These are phyloP conservation scores for Scedosporium dehoogii DNA, from an alignment of 2,329 filamentous ascomycete genomes.

Conservation along the genomic window DNA sequence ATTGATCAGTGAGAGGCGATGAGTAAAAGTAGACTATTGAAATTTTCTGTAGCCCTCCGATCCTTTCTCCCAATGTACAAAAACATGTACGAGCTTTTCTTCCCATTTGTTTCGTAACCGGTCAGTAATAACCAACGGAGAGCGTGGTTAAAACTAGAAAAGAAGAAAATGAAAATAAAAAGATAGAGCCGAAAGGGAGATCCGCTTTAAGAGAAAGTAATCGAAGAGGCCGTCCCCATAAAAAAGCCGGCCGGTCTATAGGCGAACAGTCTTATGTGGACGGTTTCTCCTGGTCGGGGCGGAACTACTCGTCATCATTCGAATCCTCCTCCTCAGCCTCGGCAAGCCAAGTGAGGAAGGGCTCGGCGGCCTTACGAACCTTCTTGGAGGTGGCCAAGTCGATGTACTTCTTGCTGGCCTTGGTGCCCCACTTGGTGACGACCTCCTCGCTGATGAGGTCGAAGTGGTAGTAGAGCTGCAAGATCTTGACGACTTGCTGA, in stretches of 20 bases:
- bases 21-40: background rate
- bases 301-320: conserved; percentile 27
- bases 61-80: background rate
- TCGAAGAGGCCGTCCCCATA: background rate
- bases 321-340: conserved; percentile 72
- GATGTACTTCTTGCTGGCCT: conserved; percentile 97
- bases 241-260: background rate
- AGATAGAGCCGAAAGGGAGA: background rate
- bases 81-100: background rate
- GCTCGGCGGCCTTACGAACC: conserved; percentile 87
- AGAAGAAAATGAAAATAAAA: background rate
- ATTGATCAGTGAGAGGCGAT: background rate
- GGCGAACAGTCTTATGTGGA: background rate
- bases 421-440: conserved; percentile 81
- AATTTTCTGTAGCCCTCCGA: background rate
- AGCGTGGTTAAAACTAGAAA: background rate
- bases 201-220: background rate
- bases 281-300: background rate
- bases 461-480: conserved; percentile 82
- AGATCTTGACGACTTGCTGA: conserved; percentile 70
- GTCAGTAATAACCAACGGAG: background rate
- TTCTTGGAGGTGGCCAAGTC: conserved; percentile 84
- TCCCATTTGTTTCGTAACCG: too few species aligned
- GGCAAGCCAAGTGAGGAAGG: conserved; percentile 89
- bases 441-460: conserved; percentile 85